Percentiles rank a stretch among this genome's conserved stretches.
Conservation (phyloP, 495 filamentous ascomycete genomes). For the Melanomma pulvis-pyrius region DNA sequence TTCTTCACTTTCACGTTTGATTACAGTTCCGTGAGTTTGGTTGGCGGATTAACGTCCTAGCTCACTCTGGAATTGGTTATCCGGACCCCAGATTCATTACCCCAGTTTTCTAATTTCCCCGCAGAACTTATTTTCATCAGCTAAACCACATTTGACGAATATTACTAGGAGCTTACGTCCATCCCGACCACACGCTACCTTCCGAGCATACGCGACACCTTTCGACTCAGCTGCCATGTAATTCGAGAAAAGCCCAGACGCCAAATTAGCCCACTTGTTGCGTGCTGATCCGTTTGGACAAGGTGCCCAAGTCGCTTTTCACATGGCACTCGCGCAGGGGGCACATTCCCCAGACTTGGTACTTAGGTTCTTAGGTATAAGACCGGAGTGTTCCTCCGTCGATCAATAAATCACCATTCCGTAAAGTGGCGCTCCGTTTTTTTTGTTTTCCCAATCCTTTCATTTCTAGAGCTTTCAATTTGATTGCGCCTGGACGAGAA, state of each 20-base stretch:
- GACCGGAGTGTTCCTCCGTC: not conserved
- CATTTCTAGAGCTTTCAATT: not conserved
- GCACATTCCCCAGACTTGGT: not conserved
- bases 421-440: not conserved
- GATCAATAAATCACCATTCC: not conserved
- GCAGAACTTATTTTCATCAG: no score
- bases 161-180: not conserved
- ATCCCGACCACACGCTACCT: not conserved
- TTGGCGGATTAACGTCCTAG: no score
- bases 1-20: no score
- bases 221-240: not conserved
- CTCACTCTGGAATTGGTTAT: constrained; percentile 36
- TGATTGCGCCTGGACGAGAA: no score
- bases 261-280: not conserved
- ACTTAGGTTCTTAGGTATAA: not conserved
- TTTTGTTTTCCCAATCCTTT: not conserved
- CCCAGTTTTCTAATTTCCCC: no score
- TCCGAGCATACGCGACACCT: not conserved
- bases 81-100: no score
- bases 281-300: not conserved
- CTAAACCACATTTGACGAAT: not conserved
- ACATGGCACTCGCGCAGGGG: not conserved
- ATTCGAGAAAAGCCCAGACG: not conserved
- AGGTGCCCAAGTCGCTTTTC: not conserved
- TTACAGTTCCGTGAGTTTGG: no score